phyloP scores from a whole-genome alignment of 176 grass and related monocot species.

The Raddia guianensis region DNA sequence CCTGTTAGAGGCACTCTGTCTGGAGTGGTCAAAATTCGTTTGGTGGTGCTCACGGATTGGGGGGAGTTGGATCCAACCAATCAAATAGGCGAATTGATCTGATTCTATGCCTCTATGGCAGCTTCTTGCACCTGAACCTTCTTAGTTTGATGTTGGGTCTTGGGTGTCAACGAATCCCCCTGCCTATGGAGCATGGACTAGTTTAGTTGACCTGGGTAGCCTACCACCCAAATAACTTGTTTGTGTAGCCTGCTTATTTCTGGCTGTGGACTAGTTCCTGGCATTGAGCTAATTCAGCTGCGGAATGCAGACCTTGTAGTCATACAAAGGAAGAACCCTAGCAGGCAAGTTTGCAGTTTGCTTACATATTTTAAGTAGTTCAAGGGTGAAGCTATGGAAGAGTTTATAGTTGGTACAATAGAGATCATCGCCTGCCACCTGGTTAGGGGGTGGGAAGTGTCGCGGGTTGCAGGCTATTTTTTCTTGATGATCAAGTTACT shows the following conservation, averaged over 20 bases:
- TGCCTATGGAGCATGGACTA: constrained; percentile 20
- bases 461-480: not conserved
- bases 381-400: not conserved
- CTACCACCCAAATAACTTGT: not conserved
- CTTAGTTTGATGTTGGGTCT: not conserved
- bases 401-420: not conserved
- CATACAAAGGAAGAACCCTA: not conserved
- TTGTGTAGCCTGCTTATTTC: constrained; percentile 17
- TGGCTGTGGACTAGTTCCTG: not conserved
- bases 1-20: not conserved
- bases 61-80: not conserved
- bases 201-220: not conserved
- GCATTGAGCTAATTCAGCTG: not conserved
- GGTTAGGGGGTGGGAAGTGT: not conserved
- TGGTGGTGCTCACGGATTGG: not conserved
- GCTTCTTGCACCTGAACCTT: not conserved
- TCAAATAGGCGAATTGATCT: not conserved
- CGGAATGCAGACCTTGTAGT: no score
- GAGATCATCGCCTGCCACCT: not conserved
- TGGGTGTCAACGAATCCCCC: constrained; percentile 14
- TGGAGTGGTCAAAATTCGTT: not conserved
- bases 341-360: not conserved
- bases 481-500: not conserved
- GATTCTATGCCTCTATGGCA: not conserved
- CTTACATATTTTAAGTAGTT: not conserved